Percentiles rank a stretch among this genome's conserved stretches.
Conservation (phyloP, 176 grass and related monocot genomes). For the Phragmites australis region DNA sequence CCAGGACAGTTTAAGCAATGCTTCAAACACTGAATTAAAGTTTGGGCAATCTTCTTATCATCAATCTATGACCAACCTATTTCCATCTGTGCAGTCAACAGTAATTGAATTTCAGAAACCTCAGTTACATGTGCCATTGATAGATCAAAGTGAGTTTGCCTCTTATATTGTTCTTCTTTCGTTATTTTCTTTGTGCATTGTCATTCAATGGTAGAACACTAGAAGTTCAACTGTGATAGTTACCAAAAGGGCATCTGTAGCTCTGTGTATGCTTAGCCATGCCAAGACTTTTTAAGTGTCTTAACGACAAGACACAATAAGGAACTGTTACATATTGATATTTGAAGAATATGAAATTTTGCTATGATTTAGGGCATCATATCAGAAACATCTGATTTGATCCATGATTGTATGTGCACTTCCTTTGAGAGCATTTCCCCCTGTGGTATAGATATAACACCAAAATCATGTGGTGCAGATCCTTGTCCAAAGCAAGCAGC, state of each 20-base stretch:
- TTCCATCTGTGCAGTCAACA: conserved; percentile 44
- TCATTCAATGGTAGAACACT: conserved; percentile 9
- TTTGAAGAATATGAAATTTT: not conserved
- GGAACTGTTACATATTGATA: conserved; percentile 15
- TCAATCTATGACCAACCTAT: conserved; percentile 46
- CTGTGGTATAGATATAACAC: conserved; percentile 38
- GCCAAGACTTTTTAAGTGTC: conserved; percentile 5
- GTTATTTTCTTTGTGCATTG: conserved; percentile 27
- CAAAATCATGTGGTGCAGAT: conserved; percentile 51
- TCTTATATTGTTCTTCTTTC: conserved; percentile 26
- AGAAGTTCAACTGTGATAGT: conserved; percentile 12
- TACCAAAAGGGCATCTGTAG: not conserved
- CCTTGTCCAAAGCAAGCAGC: conserved; percentile 48
- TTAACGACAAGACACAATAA: conserved; percentile 1
- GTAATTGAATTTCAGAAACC: conserved; percentile 51
- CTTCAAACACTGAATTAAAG: conserved; percentile 78
- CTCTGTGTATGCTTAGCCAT: conserved; percentile 26
- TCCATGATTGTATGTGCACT: conserved; percentile 15
- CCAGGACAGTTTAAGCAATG: conserved; percentile 35
- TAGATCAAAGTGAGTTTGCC: conserved; percentile 56
- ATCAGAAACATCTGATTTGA: conserved; percentile 18
- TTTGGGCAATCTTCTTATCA: conserved; percentile 72
- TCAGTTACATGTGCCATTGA: conserved; percentile 35
- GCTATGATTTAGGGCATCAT: conserved; percentile 23
- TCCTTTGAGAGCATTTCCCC: conserved; percentile 7